Base-by-base conservation (phyloP, 1,284 basidiomycete species). In the Trichosporon coremiiforme region DNA sequence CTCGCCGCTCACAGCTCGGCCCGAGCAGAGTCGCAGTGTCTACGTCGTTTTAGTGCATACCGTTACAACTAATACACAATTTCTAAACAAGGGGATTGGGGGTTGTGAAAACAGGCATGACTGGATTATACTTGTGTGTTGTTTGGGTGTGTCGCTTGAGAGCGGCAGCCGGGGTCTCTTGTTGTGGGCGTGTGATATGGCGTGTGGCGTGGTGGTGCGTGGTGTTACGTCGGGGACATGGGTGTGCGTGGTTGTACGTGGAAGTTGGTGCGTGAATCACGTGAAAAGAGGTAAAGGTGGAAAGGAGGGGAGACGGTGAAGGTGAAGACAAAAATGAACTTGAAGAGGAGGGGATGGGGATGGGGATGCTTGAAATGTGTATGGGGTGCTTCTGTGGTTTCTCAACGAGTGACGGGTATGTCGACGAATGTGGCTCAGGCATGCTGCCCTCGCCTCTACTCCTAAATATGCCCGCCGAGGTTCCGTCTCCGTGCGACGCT, bases 381-480 rank as follows among this genome's bases (percentile, higher is more conserved):
- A 38, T 38, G 6, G 33, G 6, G 33, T 25, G 25, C 25, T 25
- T 25, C 25, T 25, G 25, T 25, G 33, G 33, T 8, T 15, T 45
- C 5, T 45, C 41, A 45, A 45, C 41, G 41, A 45, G 41, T n/a
- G 41, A n/a, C 25, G 25, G 3, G 25, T 25, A 3, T 25, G 25
- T 25, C 33, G 36, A 38, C 36, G 41, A 6, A 13, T 45, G 2
- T 12, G 17, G 41, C 41, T 45, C 41, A 12, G 41, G 17, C 41
- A 5, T 25, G 25, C 25, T 6, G 17, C 6, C 41, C 17, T 45
- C 41, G 41, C 41, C 17, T n/a, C 17, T n/a, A 45, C 20, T 22
- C 41, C 55, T 64, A 69, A 17, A 69, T 69, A n/a, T 69, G 68
- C 0, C 68, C 68, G 4, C 68, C 68, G 10, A 69, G 57, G 15